Conservation (phyloP, 2,329 filamentous ascomycete species). For the Calonectria fujianensis region DNA sequence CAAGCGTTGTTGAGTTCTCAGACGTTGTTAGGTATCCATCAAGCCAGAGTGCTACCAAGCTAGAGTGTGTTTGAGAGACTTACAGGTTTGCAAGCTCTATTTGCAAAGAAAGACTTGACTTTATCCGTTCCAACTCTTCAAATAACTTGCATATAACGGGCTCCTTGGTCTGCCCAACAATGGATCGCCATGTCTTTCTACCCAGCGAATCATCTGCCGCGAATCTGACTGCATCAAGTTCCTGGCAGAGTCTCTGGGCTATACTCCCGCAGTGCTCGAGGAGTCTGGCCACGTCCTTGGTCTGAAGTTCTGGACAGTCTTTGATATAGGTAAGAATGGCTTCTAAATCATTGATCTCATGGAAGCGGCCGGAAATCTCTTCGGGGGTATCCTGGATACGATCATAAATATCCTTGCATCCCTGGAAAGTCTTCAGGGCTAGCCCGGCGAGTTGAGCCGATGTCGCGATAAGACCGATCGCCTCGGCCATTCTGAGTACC, state of each 20-base stretch:
- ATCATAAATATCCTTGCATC: neutral
- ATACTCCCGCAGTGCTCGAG: neutral
- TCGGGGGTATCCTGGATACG: conserved; percentile 8
- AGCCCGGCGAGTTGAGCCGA: neutral
- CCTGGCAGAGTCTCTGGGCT: neutral
- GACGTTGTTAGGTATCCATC: neutral
- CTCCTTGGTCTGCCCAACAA: neutral
- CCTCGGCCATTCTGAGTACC: neutral
- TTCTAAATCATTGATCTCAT: neutral
- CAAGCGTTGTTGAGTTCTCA: neutral
- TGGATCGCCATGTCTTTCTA: neutral
- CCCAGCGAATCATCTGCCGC: neutral
- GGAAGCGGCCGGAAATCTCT: neutral
- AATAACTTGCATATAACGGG: neutral
- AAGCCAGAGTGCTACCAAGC: too few relatives aligned
- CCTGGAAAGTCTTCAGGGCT: neutral
- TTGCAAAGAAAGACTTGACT: conserved; percentile 1
- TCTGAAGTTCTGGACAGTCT: conserved; percentile 7
- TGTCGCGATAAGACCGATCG: neutral
- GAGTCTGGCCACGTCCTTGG: neutral
- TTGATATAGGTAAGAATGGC: neutral
- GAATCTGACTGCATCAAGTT: conserved; percentile 4
- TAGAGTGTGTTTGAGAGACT: neutral
- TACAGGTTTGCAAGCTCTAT: neutral
- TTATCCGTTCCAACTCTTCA: neutral